Evolutionary conservation across 495 filamentous ascomycete species (phyloP), one percentile per base, ranked within the genome.

Genomic region (Diplogelasinospora grovesii): DNA sequence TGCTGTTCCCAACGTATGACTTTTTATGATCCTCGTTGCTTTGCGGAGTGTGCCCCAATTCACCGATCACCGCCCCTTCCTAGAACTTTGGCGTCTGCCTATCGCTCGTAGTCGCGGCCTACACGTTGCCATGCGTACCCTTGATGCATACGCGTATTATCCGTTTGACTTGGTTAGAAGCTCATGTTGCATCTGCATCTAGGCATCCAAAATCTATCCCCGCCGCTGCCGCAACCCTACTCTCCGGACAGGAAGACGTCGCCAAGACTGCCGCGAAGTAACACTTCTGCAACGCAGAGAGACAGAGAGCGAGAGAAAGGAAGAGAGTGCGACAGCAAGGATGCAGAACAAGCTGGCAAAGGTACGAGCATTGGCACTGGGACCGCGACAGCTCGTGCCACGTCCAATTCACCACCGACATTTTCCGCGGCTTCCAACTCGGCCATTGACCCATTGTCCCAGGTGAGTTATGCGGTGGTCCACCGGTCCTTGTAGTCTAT

Each of bases 401-500:
- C 33, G 13, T 22, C 20, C 25, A 20, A 33, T 10, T 16, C 43
- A 15, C 16, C 31, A 22, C 6, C 36, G 30, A 24, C 47, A 22
- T 37, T 36, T 16, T 43, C 61, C 10, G 43, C 58, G 9, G 43
- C 38, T 11, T 22, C 46, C 16, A 49, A 16, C 24, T 39, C 52
- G 3, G 61, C 60, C 30, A 60, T 71, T 15, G 68, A 73, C 46
- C 68, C 69, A 8, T 48, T 73, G 42, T 68, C 68, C 4, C 68
- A 70, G 46, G 69, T 73, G 46, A 41, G 66, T 39, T 9, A n/a
- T n/a, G 15, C 25, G 16, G 15, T 37, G 8, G 11, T 10, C 11
- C 20, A n/a, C n/a, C n/a, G n/a, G n/a, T n/a, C n/a, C n/a, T n/a
- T n/a, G n/a, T n/a, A n/a, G n/a, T n/a, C n/a, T n/a, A n/a, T n/a